Percentiles rank a stretch among this genome's conserved stretches.
Evolutionary conservation across 1,284 basidiomycete genomes (phyloP).

Genomic region (Porodaedalea pini): DNA sequence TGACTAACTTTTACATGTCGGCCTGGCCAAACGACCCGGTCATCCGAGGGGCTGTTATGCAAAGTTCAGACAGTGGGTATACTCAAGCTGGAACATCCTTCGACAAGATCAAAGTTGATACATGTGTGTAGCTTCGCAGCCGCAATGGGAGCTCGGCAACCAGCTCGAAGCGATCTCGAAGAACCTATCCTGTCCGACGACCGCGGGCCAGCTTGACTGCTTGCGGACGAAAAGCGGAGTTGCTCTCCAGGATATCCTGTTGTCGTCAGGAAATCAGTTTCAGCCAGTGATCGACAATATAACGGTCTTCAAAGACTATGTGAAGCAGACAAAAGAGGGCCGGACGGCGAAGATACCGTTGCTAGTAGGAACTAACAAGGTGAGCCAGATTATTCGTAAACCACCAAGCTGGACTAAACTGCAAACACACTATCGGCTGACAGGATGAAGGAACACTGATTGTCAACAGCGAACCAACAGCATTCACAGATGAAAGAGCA

Average conservation of each 20-base stretch:
- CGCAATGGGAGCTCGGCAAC: constrained; percentile 40
- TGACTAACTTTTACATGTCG: constrained; percentile 42
- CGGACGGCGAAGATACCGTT: constrained; percentile 39
- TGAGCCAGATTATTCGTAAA: background rate
- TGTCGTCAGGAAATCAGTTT: constrained; percentile 38
- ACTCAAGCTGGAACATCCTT: background rate
- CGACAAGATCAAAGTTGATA: too few species aligned
- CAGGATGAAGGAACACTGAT: constrained; percentile 44
- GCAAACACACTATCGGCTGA: background rate
- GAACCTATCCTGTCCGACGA: constrained; percentile 36
- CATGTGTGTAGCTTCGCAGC: constrained; percentile 31
- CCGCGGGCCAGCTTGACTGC: constrained; percentile 36
- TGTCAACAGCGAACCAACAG: constrained; percentile 41
- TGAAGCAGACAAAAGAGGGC: constrained; percentile 34
- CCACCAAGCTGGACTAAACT: background rate
- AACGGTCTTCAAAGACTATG: constrained; percentile 41
- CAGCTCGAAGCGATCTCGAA: constrained; percentile 36
- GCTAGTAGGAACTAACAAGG: constrained; percentile 41
- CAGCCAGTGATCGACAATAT: constrained; percentile 44
- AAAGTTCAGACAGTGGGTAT: constrained; percentile 40
- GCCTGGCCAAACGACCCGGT: constrained; percentile 37
- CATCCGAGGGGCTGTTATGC: constrained; percentile 40
- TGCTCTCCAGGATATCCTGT: constrained; percentile 32
- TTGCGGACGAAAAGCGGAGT: constrained; percentile 34
- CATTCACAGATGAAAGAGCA: constrained; percentile 36